Percentiles rank a stretch among this genome's conserved stretches.
phyloP scores from a whole-genome alignment of 139 green algal species.

The Chlorella vulgaris region DNA sequence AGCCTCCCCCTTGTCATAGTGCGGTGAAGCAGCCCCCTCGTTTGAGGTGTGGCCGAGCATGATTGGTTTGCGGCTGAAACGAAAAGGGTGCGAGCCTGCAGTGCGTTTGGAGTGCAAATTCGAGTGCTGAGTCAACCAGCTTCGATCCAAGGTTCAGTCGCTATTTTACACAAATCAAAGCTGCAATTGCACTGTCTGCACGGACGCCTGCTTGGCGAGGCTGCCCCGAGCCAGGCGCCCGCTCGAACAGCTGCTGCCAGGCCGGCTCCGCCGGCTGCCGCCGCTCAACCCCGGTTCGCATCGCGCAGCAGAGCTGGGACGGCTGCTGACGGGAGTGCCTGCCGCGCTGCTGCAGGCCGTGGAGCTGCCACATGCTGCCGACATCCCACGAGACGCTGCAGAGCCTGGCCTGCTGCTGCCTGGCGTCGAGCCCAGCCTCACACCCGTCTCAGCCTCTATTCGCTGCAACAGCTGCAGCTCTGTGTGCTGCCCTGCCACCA shows the following conservation, averaged over 20 bases:
- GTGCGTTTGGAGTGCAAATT: not conserved
- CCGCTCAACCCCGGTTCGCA: not conserved
- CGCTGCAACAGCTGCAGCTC: conserved; percentile 3
- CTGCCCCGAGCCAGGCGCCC: not conserved
- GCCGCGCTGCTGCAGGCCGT: not conserved
- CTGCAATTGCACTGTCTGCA: conserved; percentile 22
- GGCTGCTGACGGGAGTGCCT: too few relatives aligned
- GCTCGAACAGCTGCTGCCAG: not conserved
- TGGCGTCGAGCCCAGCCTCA: too few relatives aligned
- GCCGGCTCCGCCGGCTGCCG: not conserved
- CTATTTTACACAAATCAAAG: conserved; percentile 1
- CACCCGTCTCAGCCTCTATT: conserved; percentile 5
- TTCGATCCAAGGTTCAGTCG: not conserved
- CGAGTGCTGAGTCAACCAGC: not conserved
- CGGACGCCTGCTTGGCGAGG: not conserved
- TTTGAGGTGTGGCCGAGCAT: too few relatives aligned
- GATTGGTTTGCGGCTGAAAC: too few relatives aligned
- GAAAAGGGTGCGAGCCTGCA: too few relatives aligned
- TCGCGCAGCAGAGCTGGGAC: conserved; percentile 1
- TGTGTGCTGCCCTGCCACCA: conserved; percentile 12
- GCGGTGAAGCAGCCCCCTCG: too few relatives aligned
- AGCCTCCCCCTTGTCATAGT: too few relatives aligned
- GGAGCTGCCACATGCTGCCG: too few relatives aligned
- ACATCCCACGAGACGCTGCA: too few relatives aligned
- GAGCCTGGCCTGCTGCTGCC: not conserved